Evolutionary conservation across 345 rosid species (phyloP).

Genomic region (Acer saccharum): DNA sequence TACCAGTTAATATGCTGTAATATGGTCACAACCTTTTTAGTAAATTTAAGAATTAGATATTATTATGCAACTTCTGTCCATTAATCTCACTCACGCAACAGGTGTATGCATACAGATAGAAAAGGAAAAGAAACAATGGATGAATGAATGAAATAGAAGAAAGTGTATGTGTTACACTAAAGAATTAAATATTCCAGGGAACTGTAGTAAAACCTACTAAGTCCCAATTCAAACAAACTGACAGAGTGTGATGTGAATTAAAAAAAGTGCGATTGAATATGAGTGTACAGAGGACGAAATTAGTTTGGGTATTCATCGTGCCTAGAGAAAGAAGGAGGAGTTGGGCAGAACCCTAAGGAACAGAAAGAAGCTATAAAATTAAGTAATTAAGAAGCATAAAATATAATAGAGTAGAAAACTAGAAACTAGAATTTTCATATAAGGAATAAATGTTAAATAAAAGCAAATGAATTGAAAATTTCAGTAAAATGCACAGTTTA

Average conservation of each 20-base stretch:
- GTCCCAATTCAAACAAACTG: neutral
- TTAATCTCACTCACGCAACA: neutral
- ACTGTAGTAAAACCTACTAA: neutral
- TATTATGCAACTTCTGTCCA: neutral
- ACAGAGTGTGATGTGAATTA: no score
- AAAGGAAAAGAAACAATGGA: constrained; percentile 1
- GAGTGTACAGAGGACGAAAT: neutral
- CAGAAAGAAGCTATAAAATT: neutral
- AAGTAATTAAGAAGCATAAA: neutral
- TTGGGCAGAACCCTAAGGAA: neutral
- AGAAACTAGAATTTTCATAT: neutral
- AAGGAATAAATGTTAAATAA: no score
- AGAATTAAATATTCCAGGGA: neutral
- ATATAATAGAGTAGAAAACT: no score
- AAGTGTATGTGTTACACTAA: neutral
- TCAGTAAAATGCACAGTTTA: no score
- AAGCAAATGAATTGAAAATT: no score
- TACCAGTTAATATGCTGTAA: neutral
- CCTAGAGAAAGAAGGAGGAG: constrained; percentile 2
- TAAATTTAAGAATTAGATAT: neutral
- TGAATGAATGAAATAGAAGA: constrained; percentile 1
- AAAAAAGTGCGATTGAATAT: neutral
- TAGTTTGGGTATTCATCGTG: neutral
- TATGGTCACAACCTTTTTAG: neutral
- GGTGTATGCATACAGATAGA: neutral